Evolutionary conservation across 2,329 filamentous ascomycete species (phyloP).

Genomic region (Aspergillus sp.): DNA sequence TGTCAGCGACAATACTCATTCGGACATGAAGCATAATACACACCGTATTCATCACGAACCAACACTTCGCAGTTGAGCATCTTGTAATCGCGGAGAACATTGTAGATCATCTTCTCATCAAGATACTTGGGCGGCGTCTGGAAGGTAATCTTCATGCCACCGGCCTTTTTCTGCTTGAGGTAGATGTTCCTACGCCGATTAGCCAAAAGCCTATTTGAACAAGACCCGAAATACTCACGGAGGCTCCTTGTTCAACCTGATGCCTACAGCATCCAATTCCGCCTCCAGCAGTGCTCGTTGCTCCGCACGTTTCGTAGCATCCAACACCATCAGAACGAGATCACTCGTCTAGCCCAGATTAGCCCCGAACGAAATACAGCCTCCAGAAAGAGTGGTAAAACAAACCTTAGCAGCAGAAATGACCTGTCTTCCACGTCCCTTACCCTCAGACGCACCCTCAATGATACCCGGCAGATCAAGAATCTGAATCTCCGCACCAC

Average conservation of each 20-base stretch:
- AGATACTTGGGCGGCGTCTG: constrained; percentile 82
- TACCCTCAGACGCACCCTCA: constrained; percentile 92
- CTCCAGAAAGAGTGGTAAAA: too few relatives aligned
- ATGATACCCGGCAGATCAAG: constrained; percentile 98
- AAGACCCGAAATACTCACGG: constrained; percentile 59
- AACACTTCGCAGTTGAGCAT: constrained; percentile 97
- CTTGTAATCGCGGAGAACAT: constrained; percentile 97
- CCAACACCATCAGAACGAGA: constrained; percentile 92
- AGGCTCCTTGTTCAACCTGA: constrained; percentile 85
- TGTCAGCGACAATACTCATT: constrained; percentile 7
- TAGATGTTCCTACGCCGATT: constrained; percentile 78
- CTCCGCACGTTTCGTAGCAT: constrained; percentile 94
- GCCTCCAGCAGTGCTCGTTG: constrained; percentile 86
- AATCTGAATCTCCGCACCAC: constrained; percentile 95
- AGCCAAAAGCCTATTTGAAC: background rate
- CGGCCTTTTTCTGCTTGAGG: constrained; percentile 90
- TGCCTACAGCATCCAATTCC: constrained; percentile 92
- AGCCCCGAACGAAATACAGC: background rate
- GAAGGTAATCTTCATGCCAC: constrained; percentile 99
- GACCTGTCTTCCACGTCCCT: constrained; percentile 91
- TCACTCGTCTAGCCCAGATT: constrained; percentile 70
- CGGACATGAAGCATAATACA: constrained; percentile 15
- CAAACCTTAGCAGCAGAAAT: constrained; percentile 86
- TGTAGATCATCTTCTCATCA: constrained; percentile 97
- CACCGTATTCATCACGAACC: constrained; percentile 84